A percentile compares a stretch with the other conserved stretches of the same genome.
These are phyloP conservation scores for Globisporangium megalacanthum DNA, from an alignment of 352 stramenopile species.

Conservation along the genomic window DNA sequence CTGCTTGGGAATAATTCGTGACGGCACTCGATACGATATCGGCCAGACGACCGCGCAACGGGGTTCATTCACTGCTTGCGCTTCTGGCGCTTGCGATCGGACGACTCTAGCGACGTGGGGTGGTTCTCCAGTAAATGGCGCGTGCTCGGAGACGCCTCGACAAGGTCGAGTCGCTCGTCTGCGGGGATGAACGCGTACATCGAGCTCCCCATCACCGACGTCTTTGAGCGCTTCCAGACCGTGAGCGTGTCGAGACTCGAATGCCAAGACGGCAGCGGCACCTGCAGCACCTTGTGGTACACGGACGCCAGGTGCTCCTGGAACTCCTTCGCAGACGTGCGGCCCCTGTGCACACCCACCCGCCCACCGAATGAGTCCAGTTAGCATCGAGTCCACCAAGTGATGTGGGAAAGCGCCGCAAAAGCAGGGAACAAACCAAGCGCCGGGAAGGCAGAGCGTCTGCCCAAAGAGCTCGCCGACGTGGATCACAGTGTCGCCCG, in stretches of 20 bases:
- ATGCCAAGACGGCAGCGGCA: constrained; percentile 89
- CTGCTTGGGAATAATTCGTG: too few species aligned
- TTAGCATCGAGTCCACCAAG: not conserved
- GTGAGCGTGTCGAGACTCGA: constrained; percentile 90
- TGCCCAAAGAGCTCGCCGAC: constrained; percentile 92
- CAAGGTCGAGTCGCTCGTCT: constrained; percentile 68
- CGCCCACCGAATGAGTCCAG: not conserved
- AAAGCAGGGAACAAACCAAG: constrained; percentile 44
- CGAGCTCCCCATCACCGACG: constrained; percentile 75
- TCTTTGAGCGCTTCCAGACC: constrained; percentile 93
- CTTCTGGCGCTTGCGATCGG: not conserved
- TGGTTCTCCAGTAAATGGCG: constrained; percentile 46
- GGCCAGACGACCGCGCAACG: too few species aligned
- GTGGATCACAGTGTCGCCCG: constrained; percentile 91
- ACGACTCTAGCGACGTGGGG: not conserved
- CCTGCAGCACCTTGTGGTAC: constrained; percentile 92
- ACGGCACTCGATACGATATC: too few species aligned
- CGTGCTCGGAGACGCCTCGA: constrained; percentile 50
- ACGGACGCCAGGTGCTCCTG: constrained; percentile 86
- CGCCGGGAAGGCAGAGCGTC: constrained; percentile 81
- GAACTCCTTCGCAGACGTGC: constrained; percentile 90
- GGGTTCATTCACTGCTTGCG: too few species aligned
- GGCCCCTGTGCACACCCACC: constrained; percentile 43
- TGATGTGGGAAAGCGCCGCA: not conserved
- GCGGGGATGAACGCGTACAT: constrained; percentile 79